Percentiles rank a stretch among this genome's conserved stretches.
These are phyloP conservation scores for Waltiozyma sp. DNA, from an alignment of 1,139 yeast genomes.

Conservation along the genomic window DNA sequence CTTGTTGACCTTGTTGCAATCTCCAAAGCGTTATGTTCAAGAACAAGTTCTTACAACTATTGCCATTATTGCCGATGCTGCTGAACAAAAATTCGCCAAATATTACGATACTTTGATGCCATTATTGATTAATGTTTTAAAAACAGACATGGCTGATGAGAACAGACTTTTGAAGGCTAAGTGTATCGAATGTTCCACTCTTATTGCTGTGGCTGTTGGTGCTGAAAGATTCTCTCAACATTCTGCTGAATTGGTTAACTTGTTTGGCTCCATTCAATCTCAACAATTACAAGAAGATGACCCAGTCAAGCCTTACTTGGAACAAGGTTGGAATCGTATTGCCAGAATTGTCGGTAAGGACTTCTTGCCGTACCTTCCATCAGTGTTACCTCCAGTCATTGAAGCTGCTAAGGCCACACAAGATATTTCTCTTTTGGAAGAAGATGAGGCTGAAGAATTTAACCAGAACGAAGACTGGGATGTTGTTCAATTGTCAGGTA, in stretches of 20 bases:
- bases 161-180: constrained; percentile 79
- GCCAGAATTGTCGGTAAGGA: constrained; percentile 80
- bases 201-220: constrained; percentile 96
- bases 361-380: constrained; percentile 76
- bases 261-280: constrained; percentile 66
- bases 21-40: constrained; percentile 88
- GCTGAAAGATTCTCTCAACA: constrained; percentile 77
- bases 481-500: constrained; percentile 82
- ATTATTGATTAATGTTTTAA: constrained; percentile 65
- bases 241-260: constrained; percentile 60
- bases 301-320: constrained; percentile 77
- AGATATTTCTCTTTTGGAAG: constrained; percentile 76
- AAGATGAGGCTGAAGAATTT: constrained; percentile 78
- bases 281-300: constrained; percentile 52
- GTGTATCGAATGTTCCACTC: constrained; percentile 89
- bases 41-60: constrained; percentile 95
- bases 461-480: constrained; percentile 93
- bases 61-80: constrained; percentile 98
- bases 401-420: constrained; percentile 83
- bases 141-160: constrained; percentile 69
- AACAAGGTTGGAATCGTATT: constrained; percentile 94
- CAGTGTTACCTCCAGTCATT: constrained; percentile 82
- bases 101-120: constrained; percentile 96
- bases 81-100: constrained; percentile 77
- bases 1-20: constrained; percentile 62